Evolutionary conservation across 164 flowering plant species (phyloP), one percentile per base, ranked within the genome.

Genomic region (Annona cherimola): DNA sequence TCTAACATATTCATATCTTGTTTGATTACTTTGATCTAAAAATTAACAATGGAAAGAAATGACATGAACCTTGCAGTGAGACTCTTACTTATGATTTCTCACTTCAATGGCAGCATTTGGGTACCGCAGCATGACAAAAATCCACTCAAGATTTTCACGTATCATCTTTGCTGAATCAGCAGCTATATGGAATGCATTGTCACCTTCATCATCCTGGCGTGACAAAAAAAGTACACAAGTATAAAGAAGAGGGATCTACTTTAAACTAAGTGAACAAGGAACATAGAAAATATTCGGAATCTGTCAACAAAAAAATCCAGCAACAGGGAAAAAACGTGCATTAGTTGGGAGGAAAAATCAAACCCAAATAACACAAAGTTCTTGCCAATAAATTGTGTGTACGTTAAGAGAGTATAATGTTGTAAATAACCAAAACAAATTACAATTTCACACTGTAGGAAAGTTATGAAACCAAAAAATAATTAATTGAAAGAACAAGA

Each of bases 111-210:
- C 96, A 83, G 98, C 97, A 89, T 82, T 83, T 16, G 96, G 93
- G 76, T 84, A 85, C 69, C 77, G 78, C 57, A 93, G 94, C 98
- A 96, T 93, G 50, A 83, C 62, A 75, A 84, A 82, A 69, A 96
- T 86, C 99, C 99, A 96, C n/a, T 86, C 85, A 76, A 96, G 90
- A 81, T 93, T 96, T 84, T 93, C 99, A 62, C 99, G 96, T 39
- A 96, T 92, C 99, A 96, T 96, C 77, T 92, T 93, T 74, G 98
- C 98, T 44, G 94, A 76, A 75, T 89, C 94, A 73, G 99, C 99
- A 20, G 99, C 99, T 85, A 93, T 88, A 80, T 96, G 99, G 82
- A 93, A 93, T 74, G 99, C 98, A 83, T 88, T 96, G 74, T 96
- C 91, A 77, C 99, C 99, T 81, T 96, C 99, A 82, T 96, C 99